Evolutionary conservation across 345 rosid genomes (phyloP).

Genomic region (Eucalyptus grandis): DNA sequence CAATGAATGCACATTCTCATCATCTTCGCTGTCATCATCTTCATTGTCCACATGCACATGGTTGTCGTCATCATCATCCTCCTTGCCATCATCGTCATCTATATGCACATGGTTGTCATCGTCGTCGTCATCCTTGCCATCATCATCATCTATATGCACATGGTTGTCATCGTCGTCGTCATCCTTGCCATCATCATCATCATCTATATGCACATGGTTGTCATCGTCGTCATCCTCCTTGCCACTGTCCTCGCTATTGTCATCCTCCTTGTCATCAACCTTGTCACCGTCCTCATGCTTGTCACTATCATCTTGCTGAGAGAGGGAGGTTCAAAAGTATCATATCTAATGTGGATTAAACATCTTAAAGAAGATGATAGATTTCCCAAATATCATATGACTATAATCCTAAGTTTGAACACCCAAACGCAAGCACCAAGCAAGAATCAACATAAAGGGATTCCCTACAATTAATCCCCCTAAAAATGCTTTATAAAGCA

Average conservation of each 20-base stretch:
- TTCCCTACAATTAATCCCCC: background rate
- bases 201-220: conserved; percentile 1
- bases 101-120: no score
- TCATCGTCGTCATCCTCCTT: conserved; percentile 3
- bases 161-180: conserved; percentile 1
- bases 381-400: background rate
- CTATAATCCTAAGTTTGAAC: background rate
- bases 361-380: background rate
- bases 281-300: conserved; percentile 15
- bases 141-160: background rate
- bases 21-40: no score
- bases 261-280: conserved; percentile 2
- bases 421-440: background rate
- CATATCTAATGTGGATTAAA: background rate
- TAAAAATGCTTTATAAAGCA: background rate
- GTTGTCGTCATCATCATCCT: no score
- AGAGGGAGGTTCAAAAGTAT: background rate
- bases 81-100: no score
- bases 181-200: conserved; percentile 3
- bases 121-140: no score
- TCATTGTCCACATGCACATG: no score
- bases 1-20: no score
- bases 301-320: conserved; percentile 5
- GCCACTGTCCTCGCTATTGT: conserved; percentile 1
- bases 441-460: background rate